Evolutionary conservation across 2,329 filamentous ascomycete species (phyloP).

Genomic region (Phyllosticta paracitricarpa): DNA sequence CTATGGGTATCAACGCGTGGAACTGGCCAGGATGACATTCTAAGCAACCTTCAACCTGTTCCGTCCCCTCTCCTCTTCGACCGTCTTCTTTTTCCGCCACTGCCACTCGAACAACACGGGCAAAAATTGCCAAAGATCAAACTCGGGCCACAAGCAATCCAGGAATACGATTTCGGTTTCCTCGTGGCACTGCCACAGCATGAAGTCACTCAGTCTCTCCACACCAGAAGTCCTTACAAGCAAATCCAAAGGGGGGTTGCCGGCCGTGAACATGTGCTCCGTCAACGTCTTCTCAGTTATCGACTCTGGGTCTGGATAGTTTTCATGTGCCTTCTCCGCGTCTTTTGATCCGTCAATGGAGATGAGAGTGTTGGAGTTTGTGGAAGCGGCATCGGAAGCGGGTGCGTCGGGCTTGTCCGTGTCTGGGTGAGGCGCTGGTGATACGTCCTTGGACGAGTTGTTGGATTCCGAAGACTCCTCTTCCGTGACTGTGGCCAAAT

Average conservation of each 20-base stretch:
- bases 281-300: slow-evolving; percentile 78
- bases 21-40: neutral
- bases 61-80: slow-evolving; percentile 26
- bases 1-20: slow-evolving; percentile 8
- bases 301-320: slow-evolving; percentile 69
- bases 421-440: neutral
- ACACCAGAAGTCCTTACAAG: slow-evolving; percentile 90
- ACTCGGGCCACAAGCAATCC: slow-evolving; percentile 89
- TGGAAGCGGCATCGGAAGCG: slow-evolving; percentile 20
- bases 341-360: slow-evolving; percentile 5
- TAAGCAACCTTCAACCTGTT: slow-evolving; percentile 13
- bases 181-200: slow-evolving; percentile 97
- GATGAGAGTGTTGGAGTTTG: slow-evolving; percentile 5
- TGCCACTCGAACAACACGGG: slow-evolving; percentile 91
- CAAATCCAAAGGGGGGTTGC: slow-evolving; percentile 78
- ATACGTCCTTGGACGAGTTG: neutral
- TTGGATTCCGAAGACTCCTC: slow-evolving; percentile 10
- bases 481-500: slow-evolving; percentile 32
- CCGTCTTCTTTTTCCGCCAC: slow-evolving; percentile 43
- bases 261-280: slow-evolving; percentile 78
- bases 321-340: slow-evolving; percentile 2
- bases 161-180: slow-evolving; percentile 88
- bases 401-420: slow-evolving; percentile 1
- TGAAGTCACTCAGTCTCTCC: slow-evolving; percentile 86
- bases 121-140: slow-evolving; percentile 86